Conservation (phyloP, 495 filamentous ascomycete species). For the Aspergillus baeticus region DNA sequence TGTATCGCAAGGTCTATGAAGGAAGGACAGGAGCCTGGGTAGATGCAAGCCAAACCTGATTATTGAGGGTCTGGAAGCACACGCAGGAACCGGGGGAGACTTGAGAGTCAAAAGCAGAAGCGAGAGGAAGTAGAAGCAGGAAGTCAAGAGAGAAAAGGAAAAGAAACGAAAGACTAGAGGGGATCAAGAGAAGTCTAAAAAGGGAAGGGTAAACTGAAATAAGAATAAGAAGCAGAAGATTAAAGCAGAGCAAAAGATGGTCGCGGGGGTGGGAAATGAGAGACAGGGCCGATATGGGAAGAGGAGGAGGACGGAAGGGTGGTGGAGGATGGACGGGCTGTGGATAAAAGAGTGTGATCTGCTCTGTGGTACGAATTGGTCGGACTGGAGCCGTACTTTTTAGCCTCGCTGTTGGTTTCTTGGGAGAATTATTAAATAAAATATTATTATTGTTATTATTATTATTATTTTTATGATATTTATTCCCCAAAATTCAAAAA, state of each 20-base stretch:
- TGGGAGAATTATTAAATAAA: background rate
- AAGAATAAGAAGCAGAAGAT: slow-evolving; percentile 27
- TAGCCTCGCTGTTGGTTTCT: slow-evolving; percentile 4
- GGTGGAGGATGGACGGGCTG: slow-evolving; percentile 26
- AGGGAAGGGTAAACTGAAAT: slow-evolving; percentile 24
- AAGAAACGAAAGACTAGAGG: slow-evolving; percentile 19
- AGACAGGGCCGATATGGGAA: slow-evolving; percentile 33
- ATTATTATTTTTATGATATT: slow-evolving; percentile 11
- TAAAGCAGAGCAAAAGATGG: slow-evolving; percentile 14
- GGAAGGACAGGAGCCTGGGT: slow-evolving; percentile 37
- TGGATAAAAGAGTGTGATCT: slow-evolving; percentile 49
- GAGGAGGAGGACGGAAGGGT: slow-evolving; percentile 16
- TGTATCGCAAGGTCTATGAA: slow-evolving; percentile 19
- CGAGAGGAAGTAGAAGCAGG: slow-evolving; percentile 26
- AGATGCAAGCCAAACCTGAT: slow-evolving; percentile 18
- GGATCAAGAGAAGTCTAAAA: slow-evolving; percentile 28
- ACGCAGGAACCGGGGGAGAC: slow-evolving; percentile 21
- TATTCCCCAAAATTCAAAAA: background rate
- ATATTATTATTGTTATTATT: too few relatives aligned
- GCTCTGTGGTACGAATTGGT: slow-evolving; percentile 36
- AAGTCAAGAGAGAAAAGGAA: slow-evolving; percentile 24
- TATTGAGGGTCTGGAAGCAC: slow-evolving; percentile 11
- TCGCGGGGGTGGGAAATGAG: slow-evolving; percentile 34
- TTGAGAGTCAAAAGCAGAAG: slow-evolving; percentile 28
- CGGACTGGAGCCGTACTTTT: slow-evolving; percentile 35